Evolutionary conservation across 2,329 filamentous ascomycete species (phyloP).

Genomic region (Bimuria novae-zelandiae): DNA sequence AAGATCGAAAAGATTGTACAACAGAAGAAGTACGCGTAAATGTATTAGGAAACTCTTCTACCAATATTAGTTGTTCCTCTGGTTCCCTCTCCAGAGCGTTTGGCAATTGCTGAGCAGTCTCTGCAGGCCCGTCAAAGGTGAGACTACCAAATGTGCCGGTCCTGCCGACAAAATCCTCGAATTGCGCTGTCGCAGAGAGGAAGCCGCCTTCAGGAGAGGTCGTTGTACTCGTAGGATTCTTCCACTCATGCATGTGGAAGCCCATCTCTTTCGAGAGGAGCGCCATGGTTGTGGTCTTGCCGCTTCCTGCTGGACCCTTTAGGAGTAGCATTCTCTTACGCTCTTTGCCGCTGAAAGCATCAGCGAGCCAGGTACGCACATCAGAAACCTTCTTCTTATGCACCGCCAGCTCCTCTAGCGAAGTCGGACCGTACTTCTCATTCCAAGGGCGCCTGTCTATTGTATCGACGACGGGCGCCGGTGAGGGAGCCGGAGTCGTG

Average conservation of each 20-base stretch:
- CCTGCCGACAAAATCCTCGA: slow-evolving; percentile 87
- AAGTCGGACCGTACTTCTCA: slow-evolving; percentile 77
- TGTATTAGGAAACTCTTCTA: slow-evolving; percentile 58
- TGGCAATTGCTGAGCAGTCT: slow-evolving; percentile 15
- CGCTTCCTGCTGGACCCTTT: slow-evolving; percentile 88
- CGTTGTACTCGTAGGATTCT: slow-evolving; percentile 72
- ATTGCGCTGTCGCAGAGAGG: slow-evolving; percentile 75
- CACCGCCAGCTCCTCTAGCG: slow-evolving; percentile 83
- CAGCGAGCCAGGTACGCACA: slow-evolving; percentile 80
- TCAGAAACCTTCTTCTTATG: slow-evolving; percentile 93
- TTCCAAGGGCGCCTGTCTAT: slow-evolving; percentile 80
- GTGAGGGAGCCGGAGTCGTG: slow-evolving; percentile 33
- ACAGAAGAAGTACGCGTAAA: slow-evolving; percentile 51
- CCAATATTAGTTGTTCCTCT: slow-evolving; percentile 50
- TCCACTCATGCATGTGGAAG: slow-evolving; percentile 85
- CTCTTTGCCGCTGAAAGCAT: slow-evolving; percentile 66
- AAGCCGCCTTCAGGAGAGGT: slow-evolving; percentile 63
- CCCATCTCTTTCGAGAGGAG: slow-evolving; percentile 78
- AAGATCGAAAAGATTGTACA: slow-evolving; percentile 65
- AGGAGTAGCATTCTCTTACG: slow-evolving; percentile 77
- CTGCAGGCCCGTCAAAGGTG: slow-evolving; percentile 48
- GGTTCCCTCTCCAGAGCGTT: slow-evolving; percentile 20
- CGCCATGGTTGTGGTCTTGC: slow-evolving; percentile 86
- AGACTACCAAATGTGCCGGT: slow-evolving; percentile 80
- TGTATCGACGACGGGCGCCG: slow-evolving; percentile 22